Evolutionary conservation across 768 basidiomycete species (phyloP).

Genomic region (Suillus weaverae): DNA sequence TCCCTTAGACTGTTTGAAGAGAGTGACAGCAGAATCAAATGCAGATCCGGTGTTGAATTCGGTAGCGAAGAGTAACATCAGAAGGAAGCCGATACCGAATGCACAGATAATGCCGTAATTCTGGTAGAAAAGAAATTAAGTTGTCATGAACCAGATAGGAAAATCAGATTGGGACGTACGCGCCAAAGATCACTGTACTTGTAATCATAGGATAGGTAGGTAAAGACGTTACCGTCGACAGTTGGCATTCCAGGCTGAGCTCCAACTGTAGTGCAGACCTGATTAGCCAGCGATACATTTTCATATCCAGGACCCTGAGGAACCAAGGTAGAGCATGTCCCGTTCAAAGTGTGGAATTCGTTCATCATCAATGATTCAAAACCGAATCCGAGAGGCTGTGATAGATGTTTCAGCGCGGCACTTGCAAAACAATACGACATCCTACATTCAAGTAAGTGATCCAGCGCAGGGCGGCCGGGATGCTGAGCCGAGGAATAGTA

Average conservation of each 20-base stretch:
- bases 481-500: slow-evolving; percentile 56
- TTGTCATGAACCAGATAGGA: background rate
- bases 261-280: slow-evolving; percentile 76
- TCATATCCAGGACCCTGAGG: slow-evolving; percentile 66
- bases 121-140: slow-evolving; percentile 30
- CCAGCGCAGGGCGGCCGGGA: slow-evolving; percentile 71
- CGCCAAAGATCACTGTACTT: slow-evolving; percentile 49
- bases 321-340: slow-evolving; percentile 56
- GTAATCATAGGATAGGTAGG: slow-evolving; percentile 44
- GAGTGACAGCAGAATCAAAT: slow-evolving; percentile 44
- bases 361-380: slow-evolving; percentile 79
- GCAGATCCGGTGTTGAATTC: slow-evolving; percentile 47
- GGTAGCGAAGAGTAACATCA: slow-evolving; percentile 56
- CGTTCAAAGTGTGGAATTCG: slow-evolving; percentile 75
- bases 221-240: slow-evolving; percentile 63
- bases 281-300: slow-evolving; percentile 55
- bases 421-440: background rate
- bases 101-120: slow-evolving; percentile 70
- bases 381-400: background rate
- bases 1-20: slow-evolving; percentile 60
- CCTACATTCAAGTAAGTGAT: slow-evolving; percentile 63
- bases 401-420: background rate
- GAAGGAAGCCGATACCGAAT: slow-evolving; percentile 60
- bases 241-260: slow-evolving; percentile 55
- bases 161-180: slow-evolving; percentile 24